Evolutionary conservation across 148 eudicot species (phyloP), one percentile per base, ranked within the genome.

Genomic region (Amaranthus palmeri): DNA sequence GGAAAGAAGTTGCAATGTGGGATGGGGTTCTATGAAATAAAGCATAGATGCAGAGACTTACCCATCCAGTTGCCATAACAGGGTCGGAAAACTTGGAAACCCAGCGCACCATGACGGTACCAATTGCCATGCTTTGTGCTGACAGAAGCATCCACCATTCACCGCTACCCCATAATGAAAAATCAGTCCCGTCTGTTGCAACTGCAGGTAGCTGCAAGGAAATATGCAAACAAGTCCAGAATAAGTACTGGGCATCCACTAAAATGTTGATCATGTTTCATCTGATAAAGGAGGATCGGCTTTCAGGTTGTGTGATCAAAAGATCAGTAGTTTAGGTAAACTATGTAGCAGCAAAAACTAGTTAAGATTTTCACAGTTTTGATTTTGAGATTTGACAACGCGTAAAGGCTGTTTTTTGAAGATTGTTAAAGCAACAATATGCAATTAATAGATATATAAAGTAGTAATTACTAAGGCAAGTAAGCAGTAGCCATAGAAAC

Each of bases 81-180:
- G 99, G 91, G 81, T 92, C 99, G 6, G 99, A 78, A 80, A 86
- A 95, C 76, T 95, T 91, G 54, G 97, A 85, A 77, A 95, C 99
- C 99, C 99, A 95, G 14, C 99, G 99, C 76, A 95, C 92, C 99
- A 95, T 92, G 68, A 95, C 92, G 14, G 96, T 95, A 67, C 99
- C 99, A 47, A 92, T 67, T 53, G 99, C 99, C 99, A 95, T 95
- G 84, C 97, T 92, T 85, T 95, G 99, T 68, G 97, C 99, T 62
- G 99, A 92, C 58, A 95, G 85, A 78, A 95, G 92, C 99, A 95
- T 95, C 97, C 93, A 92, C 96, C 89, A 91, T 72, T 95, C 99
- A 54, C 99, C 99, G 67, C 97, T 95, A 61, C 99, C 99, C 99
- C 99, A 95, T 50, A 95, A 69, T 60, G 97, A 95, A 77, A 88